phyloP scores from a whole-genome alignment of 495 filamentous ascomycete species.

The Clohesyomyces aquaticus region DNA sequence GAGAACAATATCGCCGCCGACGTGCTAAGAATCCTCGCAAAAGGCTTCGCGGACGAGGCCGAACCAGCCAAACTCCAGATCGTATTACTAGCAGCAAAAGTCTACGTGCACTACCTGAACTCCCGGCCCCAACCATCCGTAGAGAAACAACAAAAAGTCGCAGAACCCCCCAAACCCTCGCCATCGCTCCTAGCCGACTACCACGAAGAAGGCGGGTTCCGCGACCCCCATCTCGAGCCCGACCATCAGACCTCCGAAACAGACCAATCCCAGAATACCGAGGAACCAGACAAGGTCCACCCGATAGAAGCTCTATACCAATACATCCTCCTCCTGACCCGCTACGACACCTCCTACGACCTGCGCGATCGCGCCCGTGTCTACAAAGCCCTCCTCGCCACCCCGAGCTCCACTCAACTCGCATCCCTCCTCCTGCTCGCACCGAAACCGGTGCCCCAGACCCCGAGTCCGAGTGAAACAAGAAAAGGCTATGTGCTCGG shows the following conservation, averaged over 20 bases:
- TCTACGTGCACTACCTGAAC: conserved; percentile 88
- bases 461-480: conserved; percentile 79
- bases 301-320: conserved; percentile 77
- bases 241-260: conserved; percentile 38
- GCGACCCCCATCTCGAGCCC: conserved; percentile 29
- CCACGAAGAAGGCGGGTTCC: conserved; percentile 42
- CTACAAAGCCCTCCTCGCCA: conserved; percentile 79
- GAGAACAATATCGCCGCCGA: conserved; percentile 90
- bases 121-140: conserved; percentile 46
- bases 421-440: conserved; percentile 88
- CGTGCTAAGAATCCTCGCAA: conserved; percentile 85
- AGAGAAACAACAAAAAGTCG: too few species aligned
- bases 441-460: conserved; percentile 89
- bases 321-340: conserved; percentile 80
- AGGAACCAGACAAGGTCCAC: conserved; percentile 57
- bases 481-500: conserved; percentile 77
- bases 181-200: conserved; percentile 36
- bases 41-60: conserved; percentile 79
- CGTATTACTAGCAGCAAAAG: conserved; percentile 87
- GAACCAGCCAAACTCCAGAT: conserved; percentile 90
- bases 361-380: conserved; percentile 86
- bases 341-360: conserved; percentile 94
- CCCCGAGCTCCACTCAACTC: conserved; percentile 75
- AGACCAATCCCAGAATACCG: not conserved
- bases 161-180: conserved; percentile 33